phyloP scores from a whole-genome alignment of 2,329 filamentous ascomycete genomes.

The Catunica adiposa region DNA sequence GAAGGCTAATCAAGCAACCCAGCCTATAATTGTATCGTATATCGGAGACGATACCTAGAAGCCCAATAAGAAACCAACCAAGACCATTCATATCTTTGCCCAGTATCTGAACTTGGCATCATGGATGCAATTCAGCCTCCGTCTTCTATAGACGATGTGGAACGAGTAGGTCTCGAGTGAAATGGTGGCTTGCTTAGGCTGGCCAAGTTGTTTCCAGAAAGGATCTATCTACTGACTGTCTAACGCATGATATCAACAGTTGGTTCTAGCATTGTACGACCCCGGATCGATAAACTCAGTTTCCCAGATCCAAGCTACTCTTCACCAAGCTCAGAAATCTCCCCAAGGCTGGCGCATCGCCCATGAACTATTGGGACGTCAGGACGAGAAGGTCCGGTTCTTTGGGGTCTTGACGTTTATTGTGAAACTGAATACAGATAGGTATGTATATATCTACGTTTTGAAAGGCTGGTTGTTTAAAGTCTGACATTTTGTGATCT shows the following conservation, averaged over 20 bases:
- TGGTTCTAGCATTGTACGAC: slow-evolving; percentile 38
- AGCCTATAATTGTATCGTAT: no score
- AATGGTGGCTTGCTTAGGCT: no score
- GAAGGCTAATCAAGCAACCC: no score
- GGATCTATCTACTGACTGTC: no score
- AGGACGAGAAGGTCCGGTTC: slow-evolving; percentile 66
- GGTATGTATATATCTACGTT: slow-evolving; percentile 32
- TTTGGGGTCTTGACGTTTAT: slow-evolving; percentile 87
- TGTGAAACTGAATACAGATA: slow-evolving; percentile 86
- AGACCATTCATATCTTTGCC: no score
- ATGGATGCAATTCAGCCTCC: slow-evolving; percentile 11
- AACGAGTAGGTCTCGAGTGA: slow-evolving; percentile 10
- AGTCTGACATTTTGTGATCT: not conserved
- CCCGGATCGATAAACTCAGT: slow-evolving; percentile 33
- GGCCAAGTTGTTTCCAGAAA: not conserved
- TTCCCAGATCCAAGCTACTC: slow-evolving; percentile 46
- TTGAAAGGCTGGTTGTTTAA: no score
- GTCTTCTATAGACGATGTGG: slow-evolving; percentile 13
- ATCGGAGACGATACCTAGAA: no score
- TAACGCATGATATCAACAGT: slow-evolving; percentile 17
- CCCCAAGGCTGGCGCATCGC: slow-evolving; percentile 74
- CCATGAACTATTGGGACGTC: slow-evolving; percentile 51
- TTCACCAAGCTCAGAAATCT: slow-evolving; percentile 66
- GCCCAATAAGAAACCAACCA: no score
- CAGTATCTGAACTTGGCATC: not conserved